These are phyloP conservation scores for Zea luxurians DNA, from an alignment of 176 grass and related monocot genomes.

Conservation along the genomic window DNA sequence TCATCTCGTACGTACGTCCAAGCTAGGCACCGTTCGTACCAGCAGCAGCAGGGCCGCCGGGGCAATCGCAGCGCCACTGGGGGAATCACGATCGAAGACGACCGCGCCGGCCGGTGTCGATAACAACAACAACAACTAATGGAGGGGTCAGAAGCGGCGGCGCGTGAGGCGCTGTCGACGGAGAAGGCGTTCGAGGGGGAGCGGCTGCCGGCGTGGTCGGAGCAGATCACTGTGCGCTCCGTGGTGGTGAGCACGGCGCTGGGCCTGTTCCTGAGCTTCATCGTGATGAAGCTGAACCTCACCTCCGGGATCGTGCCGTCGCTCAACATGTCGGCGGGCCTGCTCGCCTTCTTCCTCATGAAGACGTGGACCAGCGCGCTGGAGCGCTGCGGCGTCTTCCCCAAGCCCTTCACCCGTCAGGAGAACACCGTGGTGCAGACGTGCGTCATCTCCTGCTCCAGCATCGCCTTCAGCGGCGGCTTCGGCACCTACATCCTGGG, in stretches of 20 bases:
- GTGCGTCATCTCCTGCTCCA: slow-evolving; percentile 78
- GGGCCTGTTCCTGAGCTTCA: slow-evolving; percentile 75
- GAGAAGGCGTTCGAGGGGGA: slow-evolving; percentile 67
- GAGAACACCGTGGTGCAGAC: slow-evolving; percentile 91
- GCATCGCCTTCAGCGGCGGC: slow-evolving; percentile 55
- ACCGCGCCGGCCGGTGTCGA: too few species aligned
- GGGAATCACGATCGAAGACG: too few species aligned
- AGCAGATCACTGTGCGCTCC: slow-evolving; percentile 66
- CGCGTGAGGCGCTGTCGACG: slow-evolving; percentile 43
- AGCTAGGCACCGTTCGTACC: too few species aligned
- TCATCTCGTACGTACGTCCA: too few species aligned
- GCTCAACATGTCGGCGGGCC: slow-evolving; percentile 60
- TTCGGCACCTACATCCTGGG: slow-evolving; percentile 68
- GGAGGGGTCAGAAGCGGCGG: slow-evolving; percentile 7
- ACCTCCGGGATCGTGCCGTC: slow-evolving; percentile 66
- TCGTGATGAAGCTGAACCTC: slow-evolving; percentile 89
- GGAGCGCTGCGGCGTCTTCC: slow-evolving; percentile 56
- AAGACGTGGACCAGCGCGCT: slow-evolving; percentile 63
- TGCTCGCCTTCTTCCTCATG: slow-evolving; percentile 77
- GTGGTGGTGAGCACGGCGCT: slow-evolving; percentile 59
- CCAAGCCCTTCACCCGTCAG: slow-evolving; percentile 70
- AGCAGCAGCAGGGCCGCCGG: too few species aligned
- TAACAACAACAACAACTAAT: background rate
- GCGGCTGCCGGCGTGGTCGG: slow-evolving; percentile 55
- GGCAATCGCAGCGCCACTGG: too few species aligned